Evolutionary conservation across 2,329 filamentous ascomycete genomes (phyloP).

Genomic region (Penicillium sp.): DNA sequence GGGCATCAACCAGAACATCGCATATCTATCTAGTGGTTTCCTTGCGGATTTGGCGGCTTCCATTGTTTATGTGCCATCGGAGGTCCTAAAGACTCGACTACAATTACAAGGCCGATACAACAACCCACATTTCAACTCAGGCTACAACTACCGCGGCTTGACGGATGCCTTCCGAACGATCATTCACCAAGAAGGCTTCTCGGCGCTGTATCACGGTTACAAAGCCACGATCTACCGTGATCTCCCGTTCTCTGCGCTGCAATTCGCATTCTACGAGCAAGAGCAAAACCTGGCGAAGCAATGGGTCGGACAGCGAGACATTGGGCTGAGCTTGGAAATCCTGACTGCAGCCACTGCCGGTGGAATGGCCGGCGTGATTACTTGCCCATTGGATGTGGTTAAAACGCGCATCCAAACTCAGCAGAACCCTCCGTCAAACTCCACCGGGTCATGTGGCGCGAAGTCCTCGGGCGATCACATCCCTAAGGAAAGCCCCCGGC

Average conservation of each 20-base stretch:
- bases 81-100: slow-evolving; percentile 95
- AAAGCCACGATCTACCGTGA: slow-evolving; percentile 94
- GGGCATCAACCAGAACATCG: slow-evolving; percentile 79
- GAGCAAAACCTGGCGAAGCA: slow-evolving; percentile 80
- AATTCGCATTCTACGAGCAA: slow-evolving; percentile 98
- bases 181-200: slow-evolving; percentile 77
- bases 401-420: slow-evolving; percentile 97
- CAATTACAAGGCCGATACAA: slow-evolving; percentile 95
- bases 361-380: slow-evolving; percentile 90
- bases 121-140: slow-evolving; percentile 90
- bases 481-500: slow-evolving; percentile 39
- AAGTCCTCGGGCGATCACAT: slow-evolving; percentile 39
- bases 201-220: slow-evolving; percentile 94
- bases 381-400: slow-evolving; percentile 94
- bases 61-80: slow-evolving; percentile 92
- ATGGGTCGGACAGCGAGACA: slow-evolving; percentile 80
- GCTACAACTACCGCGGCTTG: slow-evolving; percentile 93
- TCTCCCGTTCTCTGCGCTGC: slow-evolving; percentile 91
- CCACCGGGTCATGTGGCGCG: slow-evolving; percentile 28
- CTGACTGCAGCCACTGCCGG: slow-evolving; percentile 88
- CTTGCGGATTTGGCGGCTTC: slow-evolving; percentile 91
- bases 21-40: slow-evolving; percentile 89
- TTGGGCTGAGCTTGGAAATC: slow-evolving; percentile 84
- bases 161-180: slow-evolving; percentile 86
- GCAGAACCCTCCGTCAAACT: slow-evolving; percentile 61